Percentiles rank a stretch among this genome's conserved stretches.
phyloP scores from a whole-genome alignment of 768 basidiomycete species.

The Podaxis sp. region DNA sequence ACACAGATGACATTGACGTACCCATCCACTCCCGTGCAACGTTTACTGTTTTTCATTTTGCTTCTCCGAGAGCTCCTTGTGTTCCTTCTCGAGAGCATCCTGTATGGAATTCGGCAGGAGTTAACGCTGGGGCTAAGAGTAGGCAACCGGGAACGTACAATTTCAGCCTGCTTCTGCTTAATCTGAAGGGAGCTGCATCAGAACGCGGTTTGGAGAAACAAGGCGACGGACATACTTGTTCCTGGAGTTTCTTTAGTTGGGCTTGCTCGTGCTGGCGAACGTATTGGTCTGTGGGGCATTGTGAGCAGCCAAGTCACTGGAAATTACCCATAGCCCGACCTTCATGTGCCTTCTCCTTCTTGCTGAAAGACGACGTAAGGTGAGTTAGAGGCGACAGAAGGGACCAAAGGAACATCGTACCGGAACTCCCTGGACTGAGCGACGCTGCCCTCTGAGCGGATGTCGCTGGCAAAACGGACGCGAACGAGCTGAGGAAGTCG shows the following conservation, averaged over 20 bases:
- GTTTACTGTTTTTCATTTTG: conserved; percentile 4
- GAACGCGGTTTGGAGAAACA: background rate
- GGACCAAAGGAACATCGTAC: conserved; percentile 32
- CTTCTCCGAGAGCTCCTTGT: conserved; percentile 25
- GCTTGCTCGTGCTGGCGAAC: conserved; percentile 56
- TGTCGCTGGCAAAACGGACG: conserved; percentile 38
- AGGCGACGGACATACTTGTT: conserved; percentile 39
- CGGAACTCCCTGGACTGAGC: conserved; percentile 64
- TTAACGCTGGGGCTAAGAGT: background rate
- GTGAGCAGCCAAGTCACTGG: background rate
- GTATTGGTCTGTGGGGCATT: conserved; percentile 55
- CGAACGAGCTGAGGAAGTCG: conserved; percentile 40
- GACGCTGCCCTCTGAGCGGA: conserved; percentile 52
- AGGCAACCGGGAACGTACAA: conserved; percentile 23
- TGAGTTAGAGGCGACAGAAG: conserved; percentile 20
- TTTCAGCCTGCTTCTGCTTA: conserved; percentile 32
- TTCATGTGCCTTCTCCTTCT: conserved; percentile 75
- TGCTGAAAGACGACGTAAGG: conserved; percentile 38
- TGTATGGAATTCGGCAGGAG: conserved; percentile 11
- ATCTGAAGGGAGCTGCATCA: conserved; percentile 25
- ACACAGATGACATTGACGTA: background rate
- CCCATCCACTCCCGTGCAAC: background rate
- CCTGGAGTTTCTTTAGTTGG: conserved; percentile 58
- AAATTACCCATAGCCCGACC: conserved; percentile 16
- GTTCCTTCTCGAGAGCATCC: conserved; percentile 28